Conservation (phyloP, 208 protist species). For the Acanthamoeba sp. region DNA sequence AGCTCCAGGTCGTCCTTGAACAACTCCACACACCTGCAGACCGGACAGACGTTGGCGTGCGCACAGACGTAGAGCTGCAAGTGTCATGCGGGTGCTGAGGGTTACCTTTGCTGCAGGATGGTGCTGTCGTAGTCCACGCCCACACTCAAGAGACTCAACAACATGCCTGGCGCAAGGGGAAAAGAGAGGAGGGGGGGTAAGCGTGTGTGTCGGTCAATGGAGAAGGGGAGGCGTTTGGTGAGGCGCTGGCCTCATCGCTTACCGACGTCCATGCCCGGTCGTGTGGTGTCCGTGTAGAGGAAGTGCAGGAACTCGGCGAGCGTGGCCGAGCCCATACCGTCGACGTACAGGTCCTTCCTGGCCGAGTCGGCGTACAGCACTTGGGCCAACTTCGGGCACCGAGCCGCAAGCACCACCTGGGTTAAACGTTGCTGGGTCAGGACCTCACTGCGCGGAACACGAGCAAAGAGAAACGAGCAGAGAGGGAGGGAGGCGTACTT, state of each 20-base stretch:
- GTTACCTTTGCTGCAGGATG: background rate
- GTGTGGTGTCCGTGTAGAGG: conserved; percentile 44
- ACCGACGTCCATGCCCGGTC: background rate
- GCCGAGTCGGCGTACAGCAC: background rate
- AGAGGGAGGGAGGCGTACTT: no score
- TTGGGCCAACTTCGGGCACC: background rate
- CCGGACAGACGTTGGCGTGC: no score
- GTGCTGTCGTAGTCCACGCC: background rate
- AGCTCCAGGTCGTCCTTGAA: background rate
- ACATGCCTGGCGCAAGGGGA: background rate
- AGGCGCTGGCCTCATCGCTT: background rate
- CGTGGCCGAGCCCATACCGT: background rate
- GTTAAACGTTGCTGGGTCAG: background rate
- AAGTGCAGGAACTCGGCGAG: conserved; percentile 34
- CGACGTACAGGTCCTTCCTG: background rate
- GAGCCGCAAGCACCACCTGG: conserved; percentile 16
- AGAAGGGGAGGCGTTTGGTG: background rate
- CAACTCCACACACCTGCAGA: background rate
- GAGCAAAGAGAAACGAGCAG: no score
- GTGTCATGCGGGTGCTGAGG: no score
- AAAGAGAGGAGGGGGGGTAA: background rate
- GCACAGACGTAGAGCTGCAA: no score
- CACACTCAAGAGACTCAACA: background rate
- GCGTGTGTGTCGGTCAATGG: no score
- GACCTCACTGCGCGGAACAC: no score